Conservation (phyloP, 2,329 filamentous ascomycete genomes). For the Macrophomina pseudophaseolina region DNA sequence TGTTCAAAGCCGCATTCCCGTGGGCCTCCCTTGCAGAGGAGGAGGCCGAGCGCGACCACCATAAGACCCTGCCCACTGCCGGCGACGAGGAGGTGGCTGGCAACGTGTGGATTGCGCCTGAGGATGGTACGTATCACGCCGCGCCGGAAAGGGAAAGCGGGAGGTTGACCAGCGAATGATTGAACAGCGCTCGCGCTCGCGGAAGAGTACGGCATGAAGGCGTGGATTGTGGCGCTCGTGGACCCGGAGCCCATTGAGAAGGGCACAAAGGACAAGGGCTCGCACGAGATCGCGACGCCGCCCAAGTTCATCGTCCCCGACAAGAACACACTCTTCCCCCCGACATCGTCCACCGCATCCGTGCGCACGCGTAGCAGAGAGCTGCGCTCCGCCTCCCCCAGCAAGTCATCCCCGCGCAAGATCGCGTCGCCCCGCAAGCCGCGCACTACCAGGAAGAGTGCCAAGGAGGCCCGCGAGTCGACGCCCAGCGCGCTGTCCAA, state of each 20-base stretch:
- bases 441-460: conserved; percentile 51
- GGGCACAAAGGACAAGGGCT: conserved; percentile 69
- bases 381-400: conserved; percentile 64
- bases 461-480: conserved; percentile 42
- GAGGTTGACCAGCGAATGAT: not conserved
- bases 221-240: conserved; percentile 91
- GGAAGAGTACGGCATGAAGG: conserved; percentile 81
- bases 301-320: conserved; percentile 73
- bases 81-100: conserved; percentile 92
- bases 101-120: conserved; percentile 92
- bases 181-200: conserved; percentile 77
- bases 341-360: conserved; percentile 32
- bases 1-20: conserved; percentile 91
- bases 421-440: conserved; percentile 61
- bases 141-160: not conserved
- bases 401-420: conserved; percentile 55
- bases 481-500: conserved; percentile 51
- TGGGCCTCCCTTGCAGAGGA: conserved; percentile 76
- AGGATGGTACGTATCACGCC: conserved; percentile 58
- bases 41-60: conserved; percentile 76
- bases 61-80: conserved; percentile 81
- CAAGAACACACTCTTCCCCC: conserved; percentile 41
- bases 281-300: conserved; percentile 74
- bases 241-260: conserved; percentile 81
- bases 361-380: conserved; percentile 54